Evolutionary conservation across 2,329 filamentous ascomycete genomes (phyloP).

Genomic region (Botrytis paeoniae): DNA sequence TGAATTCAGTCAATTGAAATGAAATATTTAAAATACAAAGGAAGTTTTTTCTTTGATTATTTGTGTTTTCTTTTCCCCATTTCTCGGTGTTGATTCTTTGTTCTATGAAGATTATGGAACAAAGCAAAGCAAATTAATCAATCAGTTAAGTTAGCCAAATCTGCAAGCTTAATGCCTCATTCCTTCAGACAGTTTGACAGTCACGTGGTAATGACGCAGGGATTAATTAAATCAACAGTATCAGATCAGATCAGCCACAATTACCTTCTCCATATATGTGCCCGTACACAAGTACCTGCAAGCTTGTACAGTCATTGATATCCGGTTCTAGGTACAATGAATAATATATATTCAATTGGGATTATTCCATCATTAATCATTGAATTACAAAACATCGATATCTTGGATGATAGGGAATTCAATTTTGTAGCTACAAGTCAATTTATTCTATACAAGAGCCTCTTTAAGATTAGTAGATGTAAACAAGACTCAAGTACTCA

Average conservation of each 20-base stretch:
- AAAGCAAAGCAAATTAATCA: not conserved
- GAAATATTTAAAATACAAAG: not conserved
- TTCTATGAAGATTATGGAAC: not conserved
- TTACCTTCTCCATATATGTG: too few species aligned
- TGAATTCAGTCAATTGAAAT: constrained; percentile 3
- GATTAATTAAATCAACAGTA: too few species aligned
- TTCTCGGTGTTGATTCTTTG: not conserved
- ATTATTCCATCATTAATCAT: not conserved
- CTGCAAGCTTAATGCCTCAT: constrained; percentile 3
- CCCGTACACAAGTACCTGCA: not conserved
- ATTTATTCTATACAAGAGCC: not conserved
- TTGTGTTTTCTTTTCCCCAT: not conserved
- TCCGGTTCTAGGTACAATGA: not conserved
- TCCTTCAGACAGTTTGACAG: not conserved
- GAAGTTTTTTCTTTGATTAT: not conserved
- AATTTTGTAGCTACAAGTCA: not conserved
- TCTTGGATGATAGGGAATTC: not conserved
- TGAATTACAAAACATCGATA: not conserved
- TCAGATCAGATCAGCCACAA: not conserved
- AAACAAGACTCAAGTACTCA: not conserved
- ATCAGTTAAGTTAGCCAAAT: not conserved
- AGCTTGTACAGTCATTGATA: not conserved
- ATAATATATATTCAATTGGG: fast-evolving
- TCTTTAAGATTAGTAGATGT: not conserved
- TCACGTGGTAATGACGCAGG: not conserved